Percentiles rank a stretch among this genome's conserved stretches.
These are phyloP conservation scores for Camelina laxa DNA, from an alignment of 345 rosid genomes.

Conservation along the genomic window DNA sequence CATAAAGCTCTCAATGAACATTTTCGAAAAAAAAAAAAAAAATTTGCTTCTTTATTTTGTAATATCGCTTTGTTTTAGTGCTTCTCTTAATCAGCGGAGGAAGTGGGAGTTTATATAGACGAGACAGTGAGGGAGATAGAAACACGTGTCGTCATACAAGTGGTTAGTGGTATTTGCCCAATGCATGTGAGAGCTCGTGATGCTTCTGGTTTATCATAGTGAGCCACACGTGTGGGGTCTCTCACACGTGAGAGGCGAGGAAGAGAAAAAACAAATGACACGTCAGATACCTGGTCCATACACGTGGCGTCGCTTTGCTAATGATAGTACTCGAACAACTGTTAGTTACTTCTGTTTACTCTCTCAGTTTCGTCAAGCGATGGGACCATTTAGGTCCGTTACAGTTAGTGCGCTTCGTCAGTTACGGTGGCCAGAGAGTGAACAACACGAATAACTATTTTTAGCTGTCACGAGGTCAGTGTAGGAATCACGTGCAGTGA, in stretches of 20 bases:
- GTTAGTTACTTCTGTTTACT: slow-evolving; percentile 40
- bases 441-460: not conserved
- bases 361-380: no score
- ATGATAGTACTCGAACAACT: not conserved
- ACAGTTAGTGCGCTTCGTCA: slow-evolving; percentile 10
- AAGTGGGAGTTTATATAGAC: slow-evolving; percentile 8
- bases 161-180: slow-evolving; percentile 18
- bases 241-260: slow-evolving; percentile 27
- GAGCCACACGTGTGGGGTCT: slow-evolving; percentile 36
- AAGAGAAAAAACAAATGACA: slow-evolving; percentile 14
- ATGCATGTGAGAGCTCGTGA: slow-evolving; percentile 27
- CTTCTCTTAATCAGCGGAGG: not conserved
- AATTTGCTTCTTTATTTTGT: no score
- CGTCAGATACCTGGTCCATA: slow-evolving; percentile 35
- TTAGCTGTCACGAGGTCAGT: not conserved
- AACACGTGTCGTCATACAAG: slow-evolving; percentile 5
- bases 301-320: slow-evolving; percentile 36
- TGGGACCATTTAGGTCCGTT: not conserved
- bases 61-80: no score
- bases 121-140: not conserved
- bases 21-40: not conserved
- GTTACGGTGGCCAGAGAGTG: not conserved
- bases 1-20: slow-evolving; percentile 82
- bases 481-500: not conserved
- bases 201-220: not conserved